phyloP scores from a whole-genome alignment of 225 moss, liverwort and hornwort genomes.

The Marchantia polymorpha region DNA sequence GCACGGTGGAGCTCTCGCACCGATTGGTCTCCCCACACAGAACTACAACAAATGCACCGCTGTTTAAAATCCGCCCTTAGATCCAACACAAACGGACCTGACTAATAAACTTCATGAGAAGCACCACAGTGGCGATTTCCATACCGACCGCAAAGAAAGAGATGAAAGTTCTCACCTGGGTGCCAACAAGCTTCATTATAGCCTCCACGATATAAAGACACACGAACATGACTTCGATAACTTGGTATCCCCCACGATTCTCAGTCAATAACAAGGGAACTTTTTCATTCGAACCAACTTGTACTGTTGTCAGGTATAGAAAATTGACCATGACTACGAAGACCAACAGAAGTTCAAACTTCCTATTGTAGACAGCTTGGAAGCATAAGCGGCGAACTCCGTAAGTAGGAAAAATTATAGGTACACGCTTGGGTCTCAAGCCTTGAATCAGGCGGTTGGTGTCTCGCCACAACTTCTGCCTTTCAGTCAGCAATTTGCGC shows the following conservation, averaged over 20 bases:
- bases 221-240: constrained; percentile 50
- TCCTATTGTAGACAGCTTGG: constrained; percentile 39
- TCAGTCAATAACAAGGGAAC: neutral
- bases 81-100: too few relatives aligned
- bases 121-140: too few relatives aligned
- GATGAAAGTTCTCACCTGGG: constrained; percentile 38
- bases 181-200: constrained; percentile 55
- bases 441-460: constrained; percentile 92
- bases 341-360: constrained; percentile 42
- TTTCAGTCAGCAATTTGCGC: constrained; percentile 73
- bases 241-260: neutral
- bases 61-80: too few relatives aligned
- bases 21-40: too few relatives aligned
- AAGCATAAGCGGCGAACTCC: constrained; percentile 30
- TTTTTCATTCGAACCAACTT: neutral
- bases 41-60: too few relatives aligned
- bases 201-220: constrained; percentile 54
- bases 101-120: too few relatives aligned
- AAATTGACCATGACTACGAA: constrained; percentile 48
- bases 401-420: constrained; percentile 23
- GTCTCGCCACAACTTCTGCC: constrained; percentile 88
- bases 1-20: too few relatives aligned
- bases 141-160: neutral
- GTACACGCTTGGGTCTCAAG: constrained; percentile 49
- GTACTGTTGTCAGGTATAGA: constrained; percentile 35